These are phyloP conservation scores for Pelargonium nanum DNA, from an alignment of 345 rosid species.

Conservation along the genomic window DNA sequence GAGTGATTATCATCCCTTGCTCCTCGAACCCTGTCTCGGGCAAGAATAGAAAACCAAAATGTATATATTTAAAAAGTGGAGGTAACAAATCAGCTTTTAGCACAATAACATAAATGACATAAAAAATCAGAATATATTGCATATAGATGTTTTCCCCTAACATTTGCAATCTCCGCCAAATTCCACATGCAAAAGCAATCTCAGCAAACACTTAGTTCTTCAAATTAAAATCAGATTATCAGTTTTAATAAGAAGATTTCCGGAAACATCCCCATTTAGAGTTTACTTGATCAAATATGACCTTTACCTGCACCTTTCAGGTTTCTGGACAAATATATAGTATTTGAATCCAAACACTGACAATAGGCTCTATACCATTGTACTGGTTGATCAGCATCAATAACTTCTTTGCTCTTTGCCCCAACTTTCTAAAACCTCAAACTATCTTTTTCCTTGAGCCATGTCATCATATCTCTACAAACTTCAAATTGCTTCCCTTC, in stretches of 20 bases:
- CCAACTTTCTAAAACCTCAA: constrained; percentile 50
- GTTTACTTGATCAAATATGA: constrained; percentile 24
- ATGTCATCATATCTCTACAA: constrained; percentile 48
- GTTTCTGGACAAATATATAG: constrained; percentile 40
- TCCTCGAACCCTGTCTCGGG: constrained; percentile 32
- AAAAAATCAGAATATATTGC: background rate
- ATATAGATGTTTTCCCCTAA: background rate
- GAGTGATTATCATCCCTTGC: constrained; percentile 36
- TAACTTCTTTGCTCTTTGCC: constrained; percentile 55
- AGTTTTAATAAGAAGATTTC: constrained; percentile 5
- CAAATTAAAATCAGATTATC: constrained; percentile 2
- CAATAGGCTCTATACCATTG: constrained; percentile 37
- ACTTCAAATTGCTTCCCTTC: constrained; percentile 60
- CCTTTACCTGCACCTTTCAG: constrained; percentile 53
- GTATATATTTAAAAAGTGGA: background rate
- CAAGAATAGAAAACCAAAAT: constrained; percentile 5
- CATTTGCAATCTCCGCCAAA: background rate
- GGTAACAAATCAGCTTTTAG: constrained; percentile 6
- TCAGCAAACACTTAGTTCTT: constrained; percentile 6
- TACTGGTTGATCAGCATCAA: constrained; percentile 49
- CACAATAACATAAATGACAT: background rate
- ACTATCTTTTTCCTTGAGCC: constrained; percentile 41
- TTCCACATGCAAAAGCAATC: background rate
- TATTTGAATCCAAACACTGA: constrained; percentile 40
- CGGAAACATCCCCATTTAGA: constrained; percentile 22